Evolutionary conservation across 257 asterid species (phyloP).

Genomic region (Solanum acaule): DNA sequence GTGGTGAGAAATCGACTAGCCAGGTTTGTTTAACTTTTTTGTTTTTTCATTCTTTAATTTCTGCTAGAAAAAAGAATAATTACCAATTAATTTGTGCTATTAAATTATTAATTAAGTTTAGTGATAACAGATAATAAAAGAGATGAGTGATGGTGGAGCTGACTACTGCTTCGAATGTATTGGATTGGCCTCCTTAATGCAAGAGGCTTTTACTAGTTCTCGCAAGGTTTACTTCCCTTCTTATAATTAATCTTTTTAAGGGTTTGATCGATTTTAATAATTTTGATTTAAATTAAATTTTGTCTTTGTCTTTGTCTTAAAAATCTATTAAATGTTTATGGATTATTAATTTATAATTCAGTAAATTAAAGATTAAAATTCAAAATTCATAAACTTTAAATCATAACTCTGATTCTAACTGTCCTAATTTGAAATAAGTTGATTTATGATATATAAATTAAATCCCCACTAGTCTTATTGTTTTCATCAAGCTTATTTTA

Average conservation of each 20-base stretch:
- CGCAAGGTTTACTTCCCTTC: background rate
- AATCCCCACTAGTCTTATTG: too few species aligned
- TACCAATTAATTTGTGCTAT: background rate
- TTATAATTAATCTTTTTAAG: background rate
- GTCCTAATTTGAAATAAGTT: too few species aligned
- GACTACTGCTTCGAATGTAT: conserved; percentile 32
- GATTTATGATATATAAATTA: too few species aligned
- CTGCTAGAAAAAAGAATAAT: background rate
- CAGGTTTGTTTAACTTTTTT: conserved; percentile 1
- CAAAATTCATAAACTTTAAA: too few species aligned
- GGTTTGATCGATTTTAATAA: background rate
- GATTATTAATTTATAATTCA: too few species aligned
- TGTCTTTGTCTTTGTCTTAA: too few species aligned
- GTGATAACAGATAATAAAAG: conserved; percentile 5
- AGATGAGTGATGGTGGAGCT: conserved; percentile 25
- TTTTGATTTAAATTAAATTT: too few species aligned
- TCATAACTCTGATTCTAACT: too few species aligned
- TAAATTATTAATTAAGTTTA: background rate
- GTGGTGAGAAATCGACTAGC: conserved; percentile 22
- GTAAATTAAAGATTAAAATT: too few species aligned
- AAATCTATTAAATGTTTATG: too few species aligned
- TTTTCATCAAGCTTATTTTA: too few species aligned
- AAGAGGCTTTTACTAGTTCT: conserved; percentile 19
- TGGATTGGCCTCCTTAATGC: conserved; percentile 21
- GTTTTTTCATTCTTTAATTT: background rate